These are phyloP conservation scores for Mycena rebaudengoi DNA, from an alignment of 768 basidiomycete genomes.

Conservation along the genomic window DNA sequence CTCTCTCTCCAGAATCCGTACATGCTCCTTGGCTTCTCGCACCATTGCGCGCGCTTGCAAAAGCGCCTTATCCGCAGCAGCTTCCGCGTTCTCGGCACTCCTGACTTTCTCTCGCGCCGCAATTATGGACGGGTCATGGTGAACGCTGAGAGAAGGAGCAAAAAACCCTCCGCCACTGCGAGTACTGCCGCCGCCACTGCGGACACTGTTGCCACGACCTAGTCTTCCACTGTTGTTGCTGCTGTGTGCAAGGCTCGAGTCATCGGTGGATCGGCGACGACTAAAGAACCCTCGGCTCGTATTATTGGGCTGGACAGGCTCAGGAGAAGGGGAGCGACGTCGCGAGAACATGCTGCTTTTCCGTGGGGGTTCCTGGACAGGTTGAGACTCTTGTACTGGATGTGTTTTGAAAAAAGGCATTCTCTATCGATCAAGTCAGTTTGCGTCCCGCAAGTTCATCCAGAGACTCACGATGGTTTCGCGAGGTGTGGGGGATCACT, in stretches of 20 bases:
- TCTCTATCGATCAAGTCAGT: not conserved
- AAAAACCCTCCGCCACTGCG: constrained; percentile 3
- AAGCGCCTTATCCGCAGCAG: constrained; percentile 44
- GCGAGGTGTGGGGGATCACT: too few species aligned
- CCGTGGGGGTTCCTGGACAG: not conserved
- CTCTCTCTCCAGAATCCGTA: constrained; percentile 45
- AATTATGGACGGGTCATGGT: constrained; percentile 44
- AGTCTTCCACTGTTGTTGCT: not conserved
- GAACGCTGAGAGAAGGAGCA: too few species aligned
- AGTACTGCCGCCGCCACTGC: not conserved
- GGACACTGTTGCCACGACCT: not conserved
- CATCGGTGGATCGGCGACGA: constrained; percentile 11
- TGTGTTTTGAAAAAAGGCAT: constrained; percentile 33
- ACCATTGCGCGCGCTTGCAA: constrained; percentile 40
- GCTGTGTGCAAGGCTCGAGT: not conserved
- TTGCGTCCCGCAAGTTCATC: too few species aligned
- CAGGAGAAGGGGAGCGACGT: too few species aligned
- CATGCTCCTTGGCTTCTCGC: constrained; percentile 45
- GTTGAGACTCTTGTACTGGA: not conserved
- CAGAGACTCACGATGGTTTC: too few species aligned
- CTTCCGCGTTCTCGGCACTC: constrained; percentile 45
- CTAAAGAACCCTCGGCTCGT: constrained; percentile 20
- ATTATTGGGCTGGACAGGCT: too few species aligned
- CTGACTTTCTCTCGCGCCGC: constrained; percentile 47
- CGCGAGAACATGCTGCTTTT: too few species aligned